Conservation (phyloP, 2,329 filamentous ascomycete species). For the Aspergillus melleus region DNA sequence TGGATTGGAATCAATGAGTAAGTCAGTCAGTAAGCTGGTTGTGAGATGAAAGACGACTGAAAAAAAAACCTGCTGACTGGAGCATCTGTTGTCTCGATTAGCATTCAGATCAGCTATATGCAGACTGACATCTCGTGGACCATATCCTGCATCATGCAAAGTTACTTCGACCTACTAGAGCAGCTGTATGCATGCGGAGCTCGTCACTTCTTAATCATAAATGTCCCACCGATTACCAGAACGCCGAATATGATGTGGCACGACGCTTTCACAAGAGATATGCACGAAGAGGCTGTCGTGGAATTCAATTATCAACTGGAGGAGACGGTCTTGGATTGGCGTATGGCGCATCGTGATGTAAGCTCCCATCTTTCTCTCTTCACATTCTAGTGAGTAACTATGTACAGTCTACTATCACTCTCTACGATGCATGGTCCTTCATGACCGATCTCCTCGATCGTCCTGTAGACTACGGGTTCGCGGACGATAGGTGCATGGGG, state of each 20-base stretch:
- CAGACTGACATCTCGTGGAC: not conserved
- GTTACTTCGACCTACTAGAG: not conserved
- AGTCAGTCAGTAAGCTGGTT: too few relatives aligned
- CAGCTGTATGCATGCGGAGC: constrained; percentile 5
- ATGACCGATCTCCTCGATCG: not conserved
- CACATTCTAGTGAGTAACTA: not conserved
- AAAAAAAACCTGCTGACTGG: not conserved
- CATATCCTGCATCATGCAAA: not conserved
- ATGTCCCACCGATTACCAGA: constrained; percentile 4
- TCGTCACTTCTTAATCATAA: constrained; percentile 2
- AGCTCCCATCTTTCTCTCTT: too few relatives aligned
- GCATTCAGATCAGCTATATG: not conserved
- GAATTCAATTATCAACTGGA: not conserved
- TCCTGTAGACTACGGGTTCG: constrained; percentile 1
- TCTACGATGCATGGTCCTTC: not conserved
- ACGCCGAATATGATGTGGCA: not conserved
- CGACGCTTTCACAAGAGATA: not conserved
- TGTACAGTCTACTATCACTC: not conserved
- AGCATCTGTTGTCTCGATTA: not conserved
- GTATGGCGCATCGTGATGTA: not conserved
- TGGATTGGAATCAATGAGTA: constrained; percentile 3
- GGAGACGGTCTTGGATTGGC: not conserved
- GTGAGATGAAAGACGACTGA: too few relatives aligned
- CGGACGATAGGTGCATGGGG: constrained; percentile 1
- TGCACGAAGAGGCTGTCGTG: not conserved